Evolutionary conservation across 805 yeast genomes (phyloP).

Genomic region (Starmerella vaccinii): DNA sequence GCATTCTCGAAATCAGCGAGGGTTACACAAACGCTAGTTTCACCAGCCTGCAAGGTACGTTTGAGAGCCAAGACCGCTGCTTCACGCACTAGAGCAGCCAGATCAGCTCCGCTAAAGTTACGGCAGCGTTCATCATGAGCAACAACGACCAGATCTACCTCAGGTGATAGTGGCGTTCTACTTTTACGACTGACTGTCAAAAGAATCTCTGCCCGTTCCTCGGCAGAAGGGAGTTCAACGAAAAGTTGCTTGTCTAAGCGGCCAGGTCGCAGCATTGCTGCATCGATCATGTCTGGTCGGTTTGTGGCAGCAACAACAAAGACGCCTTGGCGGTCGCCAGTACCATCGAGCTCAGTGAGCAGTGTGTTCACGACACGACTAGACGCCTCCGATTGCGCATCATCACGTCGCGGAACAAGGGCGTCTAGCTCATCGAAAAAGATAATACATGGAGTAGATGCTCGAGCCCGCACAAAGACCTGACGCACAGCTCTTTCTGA

Average conservation of each 20-base stretch:
- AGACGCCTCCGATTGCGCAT: constrained; percentile 76
- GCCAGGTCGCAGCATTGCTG: constrained; percentile 91
- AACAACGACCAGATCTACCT: constrained; percentile 51
- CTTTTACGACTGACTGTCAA: constrained; percentile 50
- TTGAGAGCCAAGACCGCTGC: constrained; percentile 82
- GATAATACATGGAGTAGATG: constrained; percentile 86
- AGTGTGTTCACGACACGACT: constrained; percentile 91
- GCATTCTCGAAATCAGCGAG: constrained; percentile 61
- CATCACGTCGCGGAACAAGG: constrained; percentile 85
- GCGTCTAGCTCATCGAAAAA: constrained; percentile 96
- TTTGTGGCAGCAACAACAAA: constrained; percentile 94
- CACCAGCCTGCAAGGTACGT: constrained; percentile 31
- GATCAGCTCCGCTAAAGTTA: constrained; percentile 93
- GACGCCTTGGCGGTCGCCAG: constrained; percentile 94
- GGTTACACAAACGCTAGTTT: constrained; percentile 42
- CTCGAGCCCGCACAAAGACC: constrained; percentile 84
- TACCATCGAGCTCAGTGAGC: constrained; percentile 93
- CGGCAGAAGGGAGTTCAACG: constrained; percentile 71
- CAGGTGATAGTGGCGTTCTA: constrained; percentile 58
- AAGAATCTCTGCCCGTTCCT: constrained; percentile 68
- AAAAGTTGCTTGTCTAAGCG: constrained; percentile 85
- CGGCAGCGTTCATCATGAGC: constrained; percentile 72
- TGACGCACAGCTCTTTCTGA: constrained; percentile 89
- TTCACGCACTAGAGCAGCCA: constrained; percentile 82
- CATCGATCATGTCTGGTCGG: constrained; percentile 89